Evolutionary conservation across 1,139 yeast species (phyloP), one percentile per base, ranked within the genome.

Genomic region (Blastobotrys arbuscula): DNA sequence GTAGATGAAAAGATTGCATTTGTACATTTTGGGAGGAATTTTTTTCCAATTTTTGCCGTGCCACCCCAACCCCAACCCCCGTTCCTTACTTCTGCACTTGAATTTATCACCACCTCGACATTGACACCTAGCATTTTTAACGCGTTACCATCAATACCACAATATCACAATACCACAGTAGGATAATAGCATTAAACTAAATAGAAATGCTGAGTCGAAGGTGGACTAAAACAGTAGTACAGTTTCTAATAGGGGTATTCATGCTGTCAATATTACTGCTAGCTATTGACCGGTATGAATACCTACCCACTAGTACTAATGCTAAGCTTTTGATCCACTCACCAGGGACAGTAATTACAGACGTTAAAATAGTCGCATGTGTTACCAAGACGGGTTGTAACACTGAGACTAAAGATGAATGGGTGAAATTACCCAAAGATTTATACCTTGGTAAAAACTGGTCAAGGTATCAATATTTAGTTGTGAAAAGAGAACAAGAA

Each of bases 361-460:
- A 68, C 47, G 48, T 68, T 42, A 57, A 59, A 41, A 42, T 65
- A 23, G 59, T 55, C 20, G 50, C 59, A 4, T 67, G 71, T 48
- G 35, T 57, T 38, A 45, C 59, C n/a, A 50, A 50, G 26, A 45
- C 59, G 1, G 54, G 60, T 2, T 67, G 71, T 47, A 47, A 55
- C 1, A 40, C 47, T 6, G 50, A 47, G 24, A 56, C 51, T 26
- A 47, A 49, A 10, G 58, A 53, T 23, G 65, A 58, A 3, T 68
- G 73, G 73, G 53, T 51, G 42, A 47, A 55, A 20, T 46, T 65
- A 20, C 64, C 67, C 7, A 69, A 69, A 50, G 70, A 69, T 46
- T 53, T 69, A 18, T 60, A 55, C 33, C 53, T 69, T 34, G 58
- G 60, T 20, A 49, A 50, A n/a, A 52, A 59, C 3, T 68, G 71